Percentiles rank a stretch among this genome's conserved stretches.
Conservation (phyloP, 83 land plant species). For the Picea abies region DNA sequence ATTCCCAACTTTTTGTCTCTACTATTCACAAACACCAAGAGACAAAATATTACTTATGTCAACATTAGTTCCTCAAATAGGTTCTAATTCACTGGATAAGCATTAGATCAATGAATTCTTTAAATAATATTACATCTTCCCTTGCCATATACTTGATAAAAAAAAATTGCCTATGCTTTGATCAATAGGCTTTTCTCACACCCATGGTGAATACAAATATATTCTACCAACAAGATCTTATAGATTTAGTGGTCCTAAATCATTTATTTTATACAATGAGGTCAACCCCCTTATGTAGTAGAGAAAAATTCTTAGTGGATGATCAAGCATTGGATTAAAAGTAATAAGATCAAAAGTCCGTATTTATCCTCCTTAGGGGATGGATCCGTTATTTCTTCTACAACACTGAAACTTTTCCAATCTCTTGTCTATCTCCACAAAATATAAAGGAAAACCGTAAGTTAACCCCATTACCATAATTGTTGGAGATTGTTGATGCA, state of each 20-base stretch:
- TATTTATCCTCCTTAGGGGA: not conserved
- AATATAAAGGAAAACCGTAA: too few relatives aligned
- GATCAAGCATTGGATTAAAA: not conserved
- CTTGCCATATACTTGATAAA: too few relatives aligned
- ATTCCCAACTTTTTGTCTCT: not conserved
- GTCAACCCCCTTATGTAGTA: conserved; percentile 13
- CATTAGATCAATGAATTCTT: too few relatives aligned
- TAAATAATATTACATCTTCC: too few relatives aligned
- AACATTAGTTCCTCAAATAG: not conserved
- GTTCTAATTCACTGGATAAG: too few relatives aligned
- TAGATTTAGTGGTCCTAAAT: not conserved
- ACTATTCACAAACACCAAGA: not conserved
- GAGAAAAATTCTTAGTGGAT: not conserved
- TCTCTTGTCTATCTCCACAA: not conserved
- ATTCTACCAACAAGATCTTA: not conserved
- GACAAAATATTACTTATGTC: not conserved
- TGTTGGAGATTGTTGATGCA: too few relatives aligned
- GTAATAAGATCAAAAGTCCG: not conserved
- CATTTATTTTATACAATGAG: conserved; percentile 1
- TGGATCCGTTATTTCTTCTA: not conserved
- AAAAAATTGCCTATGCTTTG: too few relatives aligned
- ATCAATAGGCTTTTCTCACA: not conserved
- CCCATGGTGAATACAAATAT: conserved; percentile 22
- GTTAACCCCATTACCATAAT: too few relatives aligned
- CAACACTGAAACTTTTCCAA: not conserved